Evolutionary conservation across 176 grass and related monocot species (phyloP).

Genomic region (Aechmea fasciata): DNA sequence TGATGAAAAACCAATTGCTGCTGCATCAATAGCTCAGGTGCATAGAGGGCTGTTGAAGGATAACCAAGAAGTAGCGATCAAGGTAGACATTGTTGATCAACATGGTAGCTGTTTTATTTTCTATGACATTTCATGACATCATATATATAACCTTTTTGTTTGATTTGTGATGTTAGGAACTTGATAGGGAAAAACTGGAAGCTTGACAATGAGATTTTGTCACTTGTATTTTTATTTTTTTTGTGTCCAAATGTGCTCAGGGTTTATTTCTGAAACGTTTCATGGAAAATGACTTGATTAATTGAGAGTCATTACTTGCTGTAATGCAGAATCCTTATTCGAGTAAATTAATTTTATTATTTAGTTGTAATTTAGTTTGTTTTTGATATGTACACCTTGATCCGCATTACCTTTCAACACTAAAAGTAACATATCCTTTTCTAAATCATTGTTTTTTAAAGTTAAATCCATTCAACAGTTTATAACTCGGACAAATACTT

Average conservation of each 20-base stretch:
- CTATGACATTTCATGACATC: neutral
- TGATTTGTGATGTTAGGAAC: neutral
- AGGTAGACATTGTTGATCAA: slow-evolving; percentile 45
- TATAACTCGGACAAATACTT: too few species aligned
- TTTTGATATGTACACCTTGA: too few species aligned
- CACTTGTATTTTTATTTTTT: neutral
- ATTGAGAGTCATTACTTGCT: neutral
- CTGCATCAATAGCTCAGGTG: slow-evolving; percentile 99
- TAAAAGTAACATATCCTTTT: too few species aligned
- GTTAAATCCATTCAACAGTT: too few species aligned
- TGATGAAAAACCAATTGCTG: slow-evolving; percentile 89
- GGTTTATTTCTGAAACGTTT: neutral
- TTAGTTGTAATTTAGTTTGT: too few species aligned
- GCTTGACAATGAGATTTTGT: neutral
- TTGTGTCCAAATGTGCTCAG: neutral
- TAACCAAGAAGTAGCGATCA: slow-evolving; percentile 82
- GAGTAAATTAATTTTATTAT: too few species aligned
- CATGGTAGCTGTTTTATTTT: neutral
- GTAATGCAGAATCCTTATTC: neutral
- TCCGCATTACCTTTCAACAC: neutral
- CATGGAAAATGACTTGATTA: neutral
- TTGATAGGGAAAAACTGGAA: neutral
- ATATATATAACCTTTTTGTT: neutral
- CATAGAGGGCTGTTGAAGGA: slow-evolving; percentile 62
- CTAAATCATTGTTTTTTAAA: too few species aligned